Percentiles rank a stretch among this genome's conserved stretches.
Evolutionary conservation across 345 rosid genomes (phyloP).

Genomic region (Excoecaria agallocha): DNA sequence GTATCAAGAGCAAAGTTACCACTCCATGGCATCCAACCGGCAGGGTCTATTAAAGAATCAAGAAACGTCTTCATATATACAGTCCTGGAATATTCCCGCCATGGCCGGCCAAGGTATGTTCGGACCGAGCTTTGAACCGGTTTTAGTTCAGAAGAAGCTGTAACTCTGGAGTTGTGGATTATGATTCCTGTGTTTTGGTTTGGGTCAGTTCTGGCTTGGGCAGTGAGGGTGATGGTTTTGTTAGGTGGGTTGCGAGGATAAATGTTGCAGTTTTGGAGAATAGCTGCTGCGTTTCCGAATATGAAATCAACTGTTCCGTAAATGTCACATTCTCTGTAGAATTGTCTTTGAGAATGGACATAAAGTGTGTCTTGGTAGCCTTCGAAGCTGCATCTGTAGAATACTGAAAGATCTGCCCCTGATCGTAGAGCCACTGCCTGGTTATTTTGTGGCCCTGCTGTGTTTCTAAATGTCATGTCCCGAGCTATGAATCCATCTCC

Average conservation of each 20-base stretch:
- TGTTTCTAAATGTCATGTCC: slow-evolving; percentile 58
- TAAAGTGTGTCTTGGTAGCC: slow-evolving; percentile 63
- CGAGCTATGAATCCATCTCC: slow-evolving; percentile 59
- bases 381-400: slow-evolving; percentile 40
- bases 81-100: slow-evolving; percentile 61
- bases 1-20: slow-evolving; percentile 52
- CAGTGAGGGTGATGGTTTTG: slow-evolving; percentile 55
- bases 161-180: slow-evolving; percentile 48
- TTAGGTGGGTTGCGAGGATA: slow-evolving; percentile 39
- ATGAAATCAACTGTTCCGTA: slow-evolving; percentile 63
- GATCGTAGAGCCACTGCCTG: slow-evolving; percentile 71
- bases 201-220: slow-evolving; percentile 57
- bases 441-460: slow-evolving; percentile 50
- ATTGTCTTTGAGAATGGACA: slow-evolving; percentile 53
- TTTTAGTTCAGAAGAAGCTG: slow-evolving; percentile 39
- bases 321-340: slow-evolving; percentile 42
- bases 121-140: slow-evolving; percentile 22
- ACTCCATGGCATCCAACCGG: slow-evolving; percentile 69
- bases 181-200: slow-evolving; percentile 57
- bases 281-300: slow-evolving; percentile 62
- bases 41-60: slow-evolving; percentile 44
- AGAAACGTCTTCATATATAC: slow-evolving; percentile 52
- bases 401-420: slow-evolving; percentile 47
- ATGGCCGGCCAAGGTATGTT: slow-evolving; percentile 66
- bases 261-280: slow-evolving; percentile 57